These are phyloP conservation scores for Ensete glaucum DNA, from an alignment of 176 grass and related monocot species.

Conservation along the genomic window DNA sequence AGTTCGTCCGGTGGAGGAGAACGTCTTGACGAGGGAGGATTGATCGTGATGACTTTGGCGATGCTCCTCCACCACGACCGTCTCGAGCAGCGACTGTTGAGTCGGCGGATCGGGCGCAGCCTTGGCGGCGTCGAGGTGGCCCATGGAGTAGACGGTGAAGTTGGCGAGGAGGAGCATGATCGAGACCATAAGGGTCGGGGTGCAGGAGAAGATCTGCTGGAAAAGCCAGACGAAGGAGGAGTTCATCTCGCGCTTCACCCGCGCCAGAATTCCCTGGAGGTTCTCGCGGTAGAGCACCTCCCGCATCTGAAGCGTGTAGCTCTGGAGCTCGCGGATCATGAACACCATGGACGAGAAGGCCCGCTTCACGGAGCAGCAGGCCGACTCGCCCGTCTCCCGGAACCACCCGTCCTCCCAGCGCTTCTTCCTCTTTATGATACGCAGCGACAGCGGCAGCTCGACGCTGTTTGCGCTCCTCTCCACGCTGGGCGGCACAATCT, in stretches of 20 bases:
- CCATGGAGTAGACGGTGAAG: conserved; percentile 88
- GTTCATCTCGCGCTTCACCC: conserved; percentile 69
- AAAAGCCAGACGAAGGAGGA: conserved; percentile 93
- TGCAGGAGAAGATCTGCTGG: conserved; percentile 84
- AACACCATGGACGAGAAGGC: conserved; percentile 91
- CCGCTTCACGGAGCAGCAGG: conserved; percentile 41
- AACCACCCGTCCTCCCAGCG: conserved; percentile 35
- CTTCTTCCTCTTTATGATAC: conserved; percentile 75
- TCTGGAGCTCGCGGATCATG: conserved; percentile 83
- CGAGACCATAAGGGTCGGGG: conserved; percentile 78
- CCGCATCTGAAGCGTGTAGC: conserved; percentile 71
- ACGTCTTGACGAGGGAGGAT: conserved; percentile 41
- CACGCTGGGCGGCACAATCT: conserved; percentile 34
- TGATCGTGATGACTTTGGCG: conserved; percentile 8
- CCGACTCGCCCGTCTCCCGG: conserved; percentile 40
- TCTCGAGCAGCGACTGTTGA: not conserved
- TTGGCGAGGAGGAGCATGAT: conserved; percentile 87
- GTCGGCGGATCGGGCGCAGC: conserved; percentile 19
- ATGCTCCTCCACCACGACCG: conserved; percentile 31
- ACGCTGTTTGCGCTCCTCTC: conserved; percentile 55
- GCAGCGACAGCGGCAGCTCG: conserved; percentile 58
- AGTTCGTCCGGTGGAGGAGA: conserved; percentile 29
- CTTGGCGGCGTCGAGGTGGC: conserved; percentile 20
- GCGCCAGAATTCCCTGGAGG: conserved; percentile 35
- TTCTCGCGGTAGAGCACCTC: conserved; percentile 52